These are phyloP conservation scores for Tetratostichococcus sp. DNA, from an alignment of 139 green algal genomes.

Conservation along the genomic window DNA sequence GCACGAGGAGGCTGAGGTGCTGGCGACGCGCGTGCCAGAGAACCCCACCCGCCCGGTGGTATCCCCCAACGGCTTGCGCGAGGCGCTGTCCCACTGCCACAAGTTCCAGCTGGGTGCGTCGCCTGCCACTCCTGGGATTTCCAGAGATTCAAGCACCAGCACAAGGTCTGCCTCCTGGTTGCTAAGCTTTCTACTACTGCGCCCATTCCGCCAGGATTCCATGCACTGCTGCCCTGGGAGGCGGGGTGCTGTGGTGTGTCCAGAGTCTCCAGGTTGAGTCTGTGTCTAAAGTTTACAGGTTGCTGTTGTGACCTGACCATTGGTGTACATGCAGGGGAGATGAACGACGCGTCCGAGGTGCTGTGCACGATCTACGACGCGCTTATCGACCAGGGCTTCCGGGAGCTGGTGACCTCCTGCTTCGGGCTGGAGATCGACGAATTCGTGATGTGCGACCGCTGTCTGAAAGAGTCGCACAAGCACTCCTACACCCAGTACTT, in stretches of 20 bases:
- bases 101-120: slow-evolving; percentile 37
- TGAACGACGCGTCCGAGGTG: slow-evolving; percentile 19
- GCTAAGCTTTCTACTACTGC: neutral
- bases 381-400: neutral
- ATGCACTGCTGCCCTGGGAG: too few relatives aligned
- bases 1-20: slow-evolving; percentile 4
- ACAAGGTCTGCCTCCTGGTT: too few relatives aligned
- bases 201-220: neutral
- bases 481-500: slow-evolving; percentile 1
- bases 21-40: too few relatives aligned
- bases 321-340: slow-evolving; percentile 41
- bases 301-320: too few relatives aligned
- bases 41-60: slow-evolving; percentile 24
- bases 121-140: neutral
- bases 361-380: slow-evolving; percentile 10
- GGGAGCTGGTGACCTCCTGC: slow-evolving; percentile 23
- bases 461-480: slow-evolving; percentile 16
- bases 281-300: too few relatives aligned
- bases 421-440: slow-evolving; percentile 40
- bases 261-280: too few relatives aligned
- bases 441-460: slow-evolving; percentile 26
- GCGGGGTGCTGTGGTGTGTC: too few relatives aligned
- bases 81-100: slow-evolving; percentile 43
- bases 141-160: too few relatives aligned
- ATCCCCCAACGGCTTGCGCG: slow-evolving; percentile 42